Evolutionary conservation across 1,139 yeast genomes (phyloP), one percentile per base, ranked within the genome.

Genomic region (Geotrichum carabidarum): DNA sequence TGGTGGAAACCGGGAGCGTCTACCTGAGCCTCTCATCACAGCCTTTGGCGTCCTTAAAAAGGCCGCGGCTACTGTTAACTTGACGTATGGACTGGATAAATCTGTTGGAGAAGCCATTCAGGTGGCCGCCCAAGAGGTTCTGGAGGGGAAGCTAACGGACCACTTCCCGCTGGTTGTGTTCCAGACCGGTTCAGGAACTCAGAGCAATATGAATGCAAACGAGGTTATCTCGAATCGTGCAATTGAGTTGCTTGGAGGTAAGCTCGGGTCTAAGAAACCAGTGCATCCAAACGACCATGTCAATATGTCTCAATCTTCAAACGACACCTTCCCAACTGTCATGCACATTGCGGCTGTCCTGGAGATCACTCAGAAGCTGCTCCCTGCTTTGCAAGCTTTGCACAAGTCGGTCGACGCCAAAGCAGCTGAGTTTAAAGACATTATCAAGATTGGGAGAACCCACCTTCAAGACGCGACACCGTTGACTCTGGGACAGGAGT

Each of bases 401-500:
- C 86, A 87, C 73, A 88, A 85, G 67, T 79, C 96, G 31, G 76
- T 94, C 62, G 79, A 80, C 57, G 78, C 73, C 60, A 93, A 93
- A 77, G 71, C 91, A 49, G 82, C 85, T 53, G 97, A 91, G 76
- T 93, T 93, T 71, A 73, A 75, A 59, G 81, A 83, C 68, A 93
- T 93, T 73, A 91, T 93, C 77, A 93, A 93, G 78, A 94, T 93
- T 69, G 99, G 99, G 69, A 88, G 99, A 80, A 93, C 99, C 57
- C 99, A 93, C 73, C 80, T 93, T 71, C 99, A 93, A 77, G 99
- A 93, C 72, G 99, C 99, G 55, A 93, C 99, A 51, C 99, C 99
- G 42, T 80, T 93, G 71, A 94, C 99, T 57, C 79, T 93, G 63
- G 99, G 99, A 61, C 99, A 93, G 76, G 99, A 93, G 74, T 94